Percentiles rank a stretch among this genome's conserved stretches.
phyloP scores from a whole-genome alignment of 148 eudicot species.

The Silene latifolia region DNA sequence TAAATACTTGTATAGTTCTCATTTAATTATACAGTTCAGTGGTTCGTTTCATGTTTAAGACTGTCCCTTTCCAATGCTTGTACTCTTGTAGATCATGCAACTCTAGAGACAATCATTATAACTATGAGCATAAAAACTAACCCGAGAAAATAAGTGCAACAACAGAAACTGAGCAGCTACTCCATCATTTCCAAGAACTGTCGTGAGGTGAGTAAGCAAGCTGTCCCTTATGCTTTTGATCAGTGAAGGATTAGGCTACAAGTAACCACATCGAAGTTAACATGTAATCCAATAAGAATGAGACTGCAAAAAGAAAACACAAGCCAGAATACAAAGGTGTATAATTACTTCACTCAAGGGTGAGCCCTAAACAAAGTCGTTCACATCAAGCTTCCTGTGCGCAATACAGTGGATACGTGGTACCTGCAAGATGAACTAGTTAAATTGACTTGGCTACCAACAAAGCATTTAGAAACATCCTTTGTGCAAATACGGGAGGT shows the following conservation, averaged over 20 bases:
- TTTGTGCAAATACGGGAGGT: not conserved
- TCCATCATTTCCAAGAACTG: conserved; percentile 83
- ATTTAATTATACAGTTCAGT: too few species aligned
- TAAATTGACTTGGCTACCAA: not conserved
- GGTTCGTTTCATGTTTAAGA: too few species aligned
- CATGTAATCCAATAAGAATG: not conserved
- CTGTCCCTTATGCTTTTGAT: conserved; percentile 59
- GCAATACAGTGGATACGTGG: conserved; percentile 85
- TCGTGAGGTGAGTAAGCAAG: conserved; percentile 64
- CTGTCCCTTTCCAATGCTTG: too few species aligned
- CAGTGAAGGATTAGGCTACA: conserved; percentile 47
- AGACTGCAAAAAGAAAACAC: not conserved
- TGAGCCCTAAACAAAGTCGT: conserved; percentile 54
- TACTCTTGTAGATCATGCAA: too few species aligned
- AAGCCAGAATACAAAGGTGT: conserved; percentile 2
- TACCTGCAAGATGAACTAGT: conserved; percentile 46
- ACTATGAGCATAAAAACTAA: conserved; percentile 26
- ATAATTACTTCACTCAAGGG: conserved; percentile 49
- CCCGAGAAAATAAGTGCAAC: conserved; percentile 86
- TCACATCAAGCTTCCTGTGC: conserved; percentile 58
- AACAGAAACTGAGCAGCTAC: conserved; percentile 79
- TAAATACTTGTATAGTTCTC: too few species aligned
- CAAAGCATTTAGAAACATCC: not conserved
- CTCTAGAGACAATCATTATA: not conserved
- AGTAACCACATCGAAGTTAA: conserved; percentile 18